Conservation (phyloP, 2,329 filamentous ascomycete species). For the Metarhizium album region DNA sequence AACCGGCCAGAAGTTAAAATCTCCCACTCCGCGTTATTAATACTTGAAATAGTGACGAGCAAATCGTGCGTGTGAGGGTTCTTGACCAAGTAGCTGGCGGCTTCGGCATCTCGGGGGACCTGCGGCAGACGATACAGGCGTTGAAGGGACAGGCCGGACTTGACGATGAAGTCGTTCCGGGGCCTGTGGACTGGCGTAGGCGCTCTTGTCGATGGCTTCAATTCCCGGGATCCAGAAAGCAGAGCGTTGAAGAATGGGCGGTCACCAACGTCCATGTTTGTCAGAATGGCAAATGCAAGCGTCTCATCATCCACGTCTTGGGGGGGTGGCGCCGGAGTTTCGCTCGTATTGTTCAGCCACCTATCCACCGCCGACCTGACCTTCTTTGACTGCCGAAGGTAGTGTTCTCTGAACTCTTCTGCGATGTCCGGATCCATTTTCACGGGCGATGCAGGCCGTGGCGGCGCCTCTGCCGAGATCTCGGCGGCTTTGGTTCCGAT, state of each 20-base stretch:
- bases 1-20: slow-evolving; percentile 90
- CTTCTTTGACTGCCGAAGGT: slow-evolving; percentile 83
- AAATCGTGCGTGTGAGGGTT: slow-evolving; percentile 76
- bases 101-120: slow-evolving; percentile 73
- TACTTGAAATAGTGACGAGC: slow-evolving; percentile 75
- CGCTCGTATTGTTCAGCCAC: slow-evolving; percentile 75
- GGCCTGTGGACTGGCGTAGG: slow-evolving; percentile 58
- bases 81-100: slow-evolving; percentile 74
- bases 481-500: slow-evolving; percentile 51
- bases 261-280: slow-evolving; percentile 66
- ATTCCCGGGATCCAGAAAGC: slow-evolving; percentile 48
- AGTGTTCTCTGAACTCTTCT: slow-evolving; percentile 87
- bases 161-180: slow-evolving; percentile 63
- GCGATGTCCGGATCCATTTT: slow-evolving; percentile 90
- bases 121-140: slow-evolving; percentile 68
- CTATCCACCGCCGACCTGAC: slow-evolving; percentile 83
- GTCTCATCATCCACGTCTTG: slow-evolving; percentile 93
- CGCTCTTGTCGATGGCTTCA: slow-evolving; percentile 48
- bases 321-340: slow-evolving; percentile 62
- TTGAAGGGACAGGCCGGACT: slow-evolving; percentile 69
- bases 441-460: slow-evolving; percentile 48
- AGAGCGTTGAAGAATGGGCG: slow-evolving; percentile 75
- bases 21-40: slow-evolving; percentile 91
- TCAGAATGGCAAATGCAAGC: slow-evolving; percentile 84
- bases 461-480: slow-evolving; percentile 47